phyloP scores from a whole-genome alignment of 225 moss, liverwort and hornwort species.

The Antitrichia curtipendula region DNA sequence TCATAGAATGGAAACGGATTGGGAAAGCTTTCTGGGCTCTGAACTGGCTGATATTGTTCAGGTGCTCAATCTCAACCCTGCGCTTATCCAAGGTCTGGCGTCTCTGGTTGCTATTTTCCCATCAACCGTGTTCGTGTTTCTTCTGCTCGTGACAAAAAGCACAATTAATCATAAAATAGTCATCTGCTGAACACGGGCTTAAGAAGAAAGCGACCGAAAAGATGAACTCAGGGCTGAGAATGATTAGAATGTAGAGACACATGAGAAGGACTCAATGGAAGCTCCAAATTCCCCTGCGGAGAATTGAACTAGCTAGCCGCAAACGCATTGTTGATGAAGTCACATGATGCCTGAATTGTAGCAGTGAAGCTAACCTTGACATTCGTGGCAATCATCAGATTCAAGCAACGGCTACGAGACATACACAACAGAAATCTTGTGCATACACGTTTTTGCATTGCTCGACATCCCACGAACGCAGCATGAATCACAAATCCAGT shows the following conservation, averaged over 20 bases:
- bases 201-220: too few relatives aligned
- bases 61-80: too few relatives aligned
- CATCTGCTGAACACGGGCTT: neutral
- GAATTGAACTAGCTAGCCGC: neutral
- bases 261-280: neutral
- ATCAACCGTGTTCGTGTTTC: neutral
- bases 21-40: neutral
- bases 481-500: neutral
- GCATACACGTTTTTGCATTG: neutral
- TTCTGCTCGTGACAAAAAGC: neutral
- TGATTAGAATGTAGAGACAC: neutral
- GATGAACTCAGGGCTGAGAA: neutral
- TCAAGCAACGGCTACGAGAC: neutral
- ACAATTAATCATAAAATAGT: too few relatives aligned
- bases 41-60: neutral
- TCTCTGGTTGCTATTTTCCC: neutral
- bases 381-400: neutral
- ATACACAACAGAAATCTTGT: neutral
- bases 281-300: neutral
- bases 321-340: neutral
- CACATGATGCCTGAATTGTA: neutral
- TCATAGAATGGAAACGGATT: too few relatives aligned
- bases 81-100: neutral
- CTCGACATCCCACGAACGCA: neutral
- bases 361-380: neutral